Percentiles rank a stretch among this genome's conserved stretches.
phyloP scores from a whole-genome alignment of 352 stramenopile species.

The Phytophthora palmivora region DNA sequence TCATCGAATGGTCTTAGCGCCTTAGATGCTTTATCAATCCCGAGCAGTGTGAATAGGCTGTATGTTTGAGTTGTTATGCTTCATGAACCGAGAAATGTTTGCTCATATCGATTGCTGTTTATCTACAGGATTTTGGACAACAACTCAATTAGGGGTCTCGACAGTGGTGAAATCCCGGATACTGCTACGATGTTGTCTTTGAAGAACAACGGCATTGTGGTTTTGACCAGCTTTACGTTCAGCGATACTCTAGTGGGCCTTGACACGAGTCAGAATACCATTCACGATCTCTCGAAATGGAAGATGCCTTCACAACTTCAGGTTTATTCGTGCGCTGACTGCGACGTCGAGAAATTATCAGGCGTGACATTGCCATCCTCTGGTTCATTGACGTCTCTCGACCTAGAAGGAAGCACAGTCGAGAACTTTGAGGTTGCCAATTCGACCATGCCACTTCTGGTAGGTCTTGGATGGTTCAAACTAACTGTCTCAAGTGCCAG shows the following conservation, averaged over 20 bases:
- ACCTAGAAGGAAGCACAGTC: conserved; percentile 38
- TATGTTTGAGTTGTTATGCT: conserved; percentile 13
- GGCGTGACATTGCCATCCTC: conserved; percentile 39
- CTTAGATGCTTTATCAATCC: conserved; percentile 36
- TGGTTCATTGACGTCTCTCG: conserved; percentile 30
- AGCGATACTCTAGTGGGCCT: conserved; percentile 29
- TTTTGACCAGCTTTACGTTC: conserved; percentile 32
- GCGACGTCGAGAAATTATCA: conserved; percentile 34
- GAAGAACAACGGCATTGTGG: conserved; percentile 34
- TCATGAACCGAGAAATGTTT: background rate
- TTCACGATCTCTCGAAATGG: conserved; percentile 39
- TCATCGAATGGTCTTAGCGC: conserved; percentile 37
- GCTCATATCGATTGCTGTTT: conserved; percentile 9
- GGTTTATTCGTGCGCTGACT: conserved; percentile 38
- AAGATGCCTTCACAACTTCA: conserved; percentile 44
- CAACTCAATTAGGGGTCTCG: conserved; percentile 29
- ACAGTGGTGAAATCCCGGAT: conserved; percentile 28
- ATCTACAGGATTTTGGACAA: conserved; percentile 33
- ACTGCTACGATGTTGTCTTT: conserved; percentile 36
- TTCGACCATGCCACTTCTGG: conserved; percentile 27
- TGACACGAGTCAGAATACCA: conserved; percentile 41
- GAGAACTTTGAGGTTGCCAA: conserved; percentile 35
- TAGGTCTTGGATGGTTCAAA: conserved; percentile 17
- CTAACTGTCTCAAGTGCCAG: conserved; percentile 31
- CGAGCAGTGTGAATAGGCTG: conserved; percentile 30